Evolutionary conservation across 345 rosid genomes (phyloP).

Genomic region (Crucihimalaya himalaica): DNA sequence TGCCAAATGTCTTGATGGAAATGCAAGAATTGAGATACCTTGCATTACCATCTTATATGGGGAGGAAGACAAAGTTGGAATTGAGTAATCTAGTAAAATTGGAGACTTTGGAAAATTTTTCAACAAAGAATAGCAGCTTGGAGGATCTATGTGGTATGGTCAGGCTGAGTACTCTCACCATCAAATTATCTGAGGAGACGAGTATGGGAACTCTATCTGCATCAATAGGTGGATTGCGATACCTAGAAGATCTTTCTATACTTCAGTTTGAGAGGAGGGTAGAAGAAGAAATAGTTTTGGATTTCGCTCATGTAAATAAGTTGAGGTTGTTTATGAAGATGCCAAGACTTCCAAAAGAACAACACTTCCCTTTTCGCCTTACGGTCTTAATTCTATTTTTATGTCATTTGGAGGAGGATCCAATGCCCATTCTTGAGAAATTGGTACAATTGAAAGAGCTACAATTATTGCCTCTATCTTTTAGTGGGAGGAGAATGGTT

Average conservation of each 20-base stretch:
- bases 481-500: slow-evolving; percentile 36
- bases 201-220: neutral
- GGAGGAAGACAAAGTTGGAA: neutral
- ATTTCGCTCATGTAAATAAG: neutral
- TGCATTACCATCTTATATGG: rapidly evolving
- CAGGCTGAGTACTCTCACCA: neutral
- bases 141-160: neutral
- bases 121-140: neutral
- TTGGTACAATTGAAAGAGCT: no score
- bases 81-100: neutral
- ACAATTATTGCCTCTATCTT: no score
- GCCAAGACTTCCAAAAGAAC: slow-evolving; percentile 15
- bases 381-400: neutral
- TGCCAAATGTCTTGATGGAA: neutral
- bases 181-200: neutral
- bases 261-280: no score
- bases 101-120: neutral
- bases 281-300: neutral
- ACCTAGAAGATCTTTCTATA: neutral
- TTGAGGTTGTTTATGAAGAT: slow-evolving; percentile 16
- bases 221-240: neutral
- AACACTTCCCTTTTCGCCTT: slow-evolving; percentile 37
- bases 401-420: slow-evolving; percentile 36
- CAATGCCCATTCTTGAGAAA: slow-evolving; percentile 47
- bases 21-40: slow-evolving; percentile 17